These are phyloP conservation scores for Pythium aquatile DNA, from an alignment of 352 stramenopile species.

Conservation along the genomic window DNA sequence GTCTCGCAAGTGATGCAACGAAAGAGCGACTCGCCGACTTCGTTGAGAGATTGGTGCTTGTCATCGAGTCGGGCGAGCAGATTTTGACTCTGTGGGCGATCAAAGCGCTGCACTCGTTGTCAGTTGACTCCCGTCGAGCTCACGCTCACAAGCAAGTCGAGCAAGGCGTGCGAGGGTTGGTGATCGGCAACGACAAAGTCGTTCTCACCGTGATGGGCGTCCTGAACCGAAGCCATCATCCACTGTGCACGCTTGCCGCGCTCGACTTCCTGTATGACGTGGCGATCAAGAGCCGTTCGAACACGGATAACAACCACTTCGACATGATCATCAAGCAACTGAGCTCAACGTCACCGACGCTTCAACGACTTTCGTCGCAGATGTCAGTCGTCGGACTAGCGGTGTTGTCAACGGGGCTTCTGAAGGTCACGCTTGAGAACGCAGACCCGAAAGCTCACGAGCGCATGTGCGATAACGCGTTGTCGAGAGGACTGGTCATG, in stretches of 20 bases:
- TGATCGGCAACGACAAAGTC: slow-evolving; percentile 68
- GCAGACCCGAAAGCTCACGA: slow-evolving; percentile 53
- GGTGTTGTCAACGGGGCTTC: slow-evolving; percentile 51
- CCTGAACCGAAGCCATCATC: slow-evolving; percentile 41
- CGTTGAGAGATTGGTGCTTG: slow-evolving; percentile 5
- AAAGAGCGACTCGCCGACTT: slow-evolving; percentile 29
- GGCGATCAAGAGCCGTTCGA: slow-evolving; percentile 50
- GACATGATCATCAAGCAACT: slow-evolving; percentile 67
- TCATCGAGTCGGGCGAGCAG: slow-evolving; percentile 48
- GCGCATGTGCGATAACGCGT: slow-evolving; percentile 68
- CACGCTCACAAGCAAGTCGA: slow-evolving; percentile 41
- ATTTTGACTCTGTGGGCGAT: slow-evolving; percentile 61
- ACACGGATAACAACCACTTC: slow-evolving; percentile 79
- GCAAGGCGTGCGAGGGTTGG: slow-evolving; percentile 52
- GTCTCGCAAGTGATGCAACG: slow-evolving; percentile 46
- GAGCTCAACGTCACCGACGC: slow-evolving; percentile 39
- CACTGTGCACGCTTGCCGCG: slow-evolving; percentile 49
- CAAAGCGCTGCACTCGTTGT: slow-evolving; percentile 59
- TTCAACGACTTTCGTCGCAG: slow-evolving; percentile 54
- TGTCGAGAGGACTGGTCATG: slow-evolving; percentile 61
- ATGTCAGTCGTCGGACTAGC: slow-evolving; percentile 52
- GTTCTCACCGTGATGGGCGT: slow-evolving; percentile 53
- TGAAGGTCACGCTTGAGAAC: slow-evolving; percentile 76
- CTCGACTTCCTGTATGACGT: slow-evolving; percentile 69
- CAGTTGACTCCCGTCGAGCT: slow-evolving; percentile 44